Evolutionary conservation across 164 flowering plant genomes (phyloP).

Genomic region (Paratinospora sagittata): DNA sequence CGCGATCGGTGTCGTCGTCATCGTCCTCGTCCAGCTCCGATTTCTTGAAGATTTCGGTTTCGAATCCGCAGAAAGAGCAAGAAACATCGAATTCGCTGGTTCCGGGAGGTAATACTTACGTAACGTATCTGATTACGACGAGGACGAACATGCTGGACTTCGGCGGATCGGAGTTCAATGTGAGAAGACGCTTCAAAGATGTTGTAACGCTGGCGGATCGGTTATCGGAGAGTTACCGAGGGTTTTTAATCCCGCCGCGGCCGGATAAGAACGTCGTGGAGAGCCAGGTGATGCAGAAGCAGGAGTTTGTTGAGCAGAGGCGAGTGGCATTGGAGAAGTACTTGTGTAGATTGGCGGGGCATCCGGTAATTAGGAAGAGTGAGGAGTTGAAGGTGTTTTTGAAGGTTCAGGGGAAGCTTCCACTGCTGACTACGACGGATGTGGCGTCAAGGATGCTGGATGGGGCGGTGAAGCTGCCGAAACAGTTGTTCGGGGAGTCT

Average conservation of each 20-base stretch:
- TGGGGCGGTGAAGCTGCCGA: conserved; percentile 83
- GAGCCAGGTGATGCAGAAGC: conserved; percentile 97
- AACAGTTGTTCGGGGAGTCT: conserved; percentile 75
- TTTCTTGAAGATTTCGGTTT: conserved; percentile 61
- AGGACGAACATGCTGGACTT: conserved; percentile 58
- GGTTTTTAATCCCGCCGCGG: conserved; percentile 73
- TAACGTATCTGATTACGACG: conserved; percentile 70
- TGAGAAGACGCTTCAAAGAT: conserved; percentile 71
- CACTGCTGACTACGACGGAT: conserved; percentile 55
- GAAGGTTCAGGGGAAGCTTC: conserved; percentile 74
- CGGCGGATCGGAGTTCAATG: conserved; percentile 60
- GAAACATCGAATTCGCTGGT: conserved; percentile 63
- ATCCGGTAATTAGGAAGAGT: conserved; percentile 73
- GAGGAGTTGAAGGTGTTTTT: conserved; percentile 80
- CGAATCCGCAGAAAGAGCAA: conserved; percentile 75
- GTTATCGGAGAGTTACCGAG: conserved; percentile 66
- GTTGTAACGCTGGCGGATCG: conserved; percentile 77
- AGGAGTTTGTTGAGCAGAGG: conserved; percentile 94
- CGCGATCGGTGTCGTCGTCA: conserved; percentile 20
- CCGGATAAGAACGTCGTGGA: conserved; percentile 96
- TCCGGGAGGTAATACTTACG: conserved; percentile 62
- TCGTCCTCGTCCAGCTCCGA: conserved; percentile 30
- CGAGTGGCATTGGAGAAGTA: conserved; percentile 89
- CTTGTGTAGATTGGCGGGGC: conserved; percentile 62
- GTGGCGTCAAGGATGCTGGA: conserved; percentile 88